phyloP scores from a whole-genome alignment of 2,329 filamentous ascomycete genomes.

The Scytalidium sp. region DNA sequence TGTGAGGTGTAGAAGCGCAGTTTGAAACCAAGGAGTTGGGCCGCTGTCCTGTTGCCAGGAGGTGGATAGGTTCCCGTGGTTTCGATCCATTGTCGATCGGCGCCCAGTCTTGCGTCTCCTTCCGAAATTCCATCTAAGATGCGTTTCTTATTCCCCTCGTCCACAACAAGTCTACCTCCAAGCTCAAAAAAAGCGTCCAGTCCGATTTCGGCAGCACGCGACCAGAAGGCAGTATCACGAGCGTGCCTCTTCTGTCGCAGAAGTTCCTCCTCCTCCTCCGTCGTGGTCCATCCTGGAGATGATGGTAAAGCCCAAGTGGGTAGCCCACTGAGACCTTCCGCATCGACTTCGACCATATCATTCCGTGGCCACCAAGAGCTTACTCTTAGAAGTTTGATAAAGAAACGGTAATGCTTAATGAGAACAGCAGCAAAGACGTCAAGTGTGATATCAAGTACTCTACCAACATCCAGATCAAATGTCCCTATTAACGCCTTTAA shows the following conservation, averaged over 20 bases:
- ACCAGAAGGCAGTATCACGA: constrained; percentile 80
- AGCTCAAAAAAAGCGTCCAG: constrained; percentile 88
- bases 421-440: constrained; percentile 93
- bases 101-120: constrained; percentile 40
- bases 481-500: constrained; percentile 95
- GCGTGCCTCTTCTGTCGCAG: constrained; percentile 54
- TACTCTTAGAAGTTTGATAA: constrained; percentile 84
- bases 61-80: constrained; percentile 80
- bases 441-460: constrained; percentile 89
- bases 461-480: constrained; percentile 93
- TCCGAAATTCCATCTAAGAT: constrained; percentile 37
- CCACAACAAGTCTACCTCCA: constrained; percentile 65
- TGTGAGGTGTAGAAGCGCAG: constrained; percentile 89
- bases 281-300: constrained; percentile 59
- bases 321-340: constrained; percentile 54
- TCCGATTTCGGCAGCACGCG: constrained; percentile 70
- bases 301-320: constrained; percentile 82
- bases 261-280: constrained; percentile 64
- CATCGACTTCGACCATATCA: constrained; percentile 41
- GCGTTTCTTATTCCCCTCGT: constrained; percentile 48
- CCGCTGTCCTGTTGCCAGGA: constrained; percentile 83
- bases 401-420: constrained; percentile 90
- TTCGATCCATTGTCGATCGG: constrained; percentile 72
- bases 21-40: constrained; percentile 95
- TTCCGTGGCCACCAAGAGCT: constrained; percentile 96